These are phyloP conservation scores for Rhizomucor miehei DNA, from an alignment of 371 early-diverging fungal genomes.

Conservation along the genomic window DNA sequence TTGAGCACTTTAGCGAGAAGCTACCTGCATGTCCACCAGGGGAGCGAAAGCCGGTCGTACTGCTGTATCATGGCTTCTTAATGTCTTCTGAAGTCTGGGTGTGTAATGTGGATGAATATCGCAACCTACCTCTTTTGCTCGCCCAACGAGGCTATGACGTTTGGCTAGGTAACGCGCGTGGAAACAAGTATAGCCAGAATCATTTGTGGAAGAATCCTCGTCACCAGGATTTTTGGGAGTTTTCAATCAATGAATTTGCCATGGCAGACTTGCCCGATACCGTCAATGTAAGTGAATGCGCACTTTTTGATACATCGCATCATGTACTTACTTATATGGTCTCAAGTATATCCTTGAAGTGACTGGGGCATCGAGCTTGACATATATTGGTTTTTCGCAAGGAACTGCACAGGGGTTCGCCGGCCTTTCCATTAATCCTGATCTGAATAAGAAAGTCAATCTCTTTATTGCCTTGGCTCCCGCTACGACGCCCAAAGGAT, in stretches of 20 bases:
- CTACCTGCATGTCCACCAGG: constrained; percentile 8
- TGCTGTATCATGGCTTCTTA: constrained; percentile 94
- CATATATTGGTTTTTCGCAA: constrained; percentile 96
- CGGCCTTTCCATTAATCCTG: constrained; percentile 75
- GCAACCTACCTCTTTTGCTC: constrained; percentile 69
- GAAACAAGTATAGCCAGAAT: constrained; percentile 93
- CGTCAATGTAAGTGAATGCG: constrained; percentile 65
- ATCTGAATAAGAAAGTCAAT: constrained; percentile 81
- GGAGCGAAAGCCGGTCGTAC: constrained; percentile 69
- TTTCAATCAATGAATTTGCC: constrained; percentile 90
- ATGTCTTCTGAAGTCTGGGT: constrained; percentile 94
- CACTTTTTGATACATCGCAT: background rate
- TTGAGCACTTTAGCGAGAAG: constrained; percentile 25
- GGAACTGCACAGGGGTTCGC: constrained; percentile 94
- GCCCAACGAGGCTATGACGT: constrained; percentile 93
- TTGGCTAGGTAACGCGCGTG: constrained; percentile 96
- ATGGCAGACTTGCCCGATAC: constrained; percentile 84
- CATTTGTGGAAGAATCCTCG: constrained; percentile 68
- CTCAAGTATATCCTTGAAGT: constrained; percentile 73
- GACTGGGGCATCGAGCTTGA: constrained; percentile 75
- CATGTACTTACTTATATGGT: background rate
- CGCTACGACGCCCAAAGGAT: constrained; percentile 83
- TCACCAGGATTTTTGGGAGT: constrained; percentile 88
- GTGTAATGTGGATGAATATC: constrained; percentile 69
- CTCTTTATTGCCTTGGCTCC: constrained; percentile 92